phyloP scores from a whole-genome alignment of 2,329 filamentous ascomycete genomes.

The Basipetospora chlamydospora region DNA sequence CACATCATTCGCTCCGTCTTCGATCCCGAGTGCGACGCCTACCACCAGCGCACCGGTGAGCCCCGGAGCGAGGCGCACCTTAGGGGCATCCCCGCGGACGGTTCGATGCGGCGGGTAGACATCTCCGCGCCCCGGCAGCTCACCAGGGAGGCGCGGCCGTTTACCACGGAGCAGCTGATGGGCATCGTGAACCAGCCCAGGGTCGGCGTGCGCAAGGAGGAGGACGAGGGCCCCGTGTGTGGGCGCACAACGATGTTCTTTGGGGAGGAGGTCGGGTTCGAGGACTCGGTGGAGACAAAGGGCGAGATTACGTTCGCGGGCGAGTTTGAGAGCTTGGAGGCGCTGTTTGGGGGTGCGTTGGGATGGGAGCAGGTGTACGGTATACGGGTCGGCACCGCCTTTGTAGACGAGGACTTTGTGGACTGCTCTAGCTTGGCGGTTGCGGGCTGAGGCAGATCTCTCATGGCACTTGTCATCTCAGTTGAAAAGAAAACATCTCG shows the following conservation, averaged over 20 bases:
- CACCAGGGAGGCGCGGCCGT: neutral
- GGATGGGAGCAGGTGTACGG: neutral
- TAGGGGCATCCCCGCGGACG: neutral
- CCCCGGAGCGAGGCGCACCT: neutral
- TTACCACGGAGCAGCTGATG: neutral
- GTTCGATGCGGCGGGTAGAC: neutral
- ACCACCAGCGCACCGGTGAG: neutral
- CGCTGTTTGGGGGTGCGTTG: neutral
- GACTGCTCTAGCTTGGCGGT: neutral
- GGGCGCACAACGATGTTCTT: neutral
- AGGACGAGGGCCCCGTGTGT: neutral
- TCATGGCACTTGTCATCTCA: too few species aligned
- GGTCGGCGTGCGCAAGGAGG: neutral
- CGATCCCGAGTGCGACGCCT: conserved; percentile 1
- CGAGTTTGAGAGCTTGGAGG: neutral
- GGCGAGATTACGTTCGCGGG: neutral
- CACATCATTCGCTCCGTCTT: neutral
- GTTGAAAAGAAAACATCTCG: too few species aligned
- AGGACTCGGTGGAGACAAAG: neutral
- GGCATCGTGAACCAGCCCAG: neutral
- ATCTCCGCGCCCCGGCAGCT: neutral
- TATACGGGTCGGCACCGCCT: neutral
- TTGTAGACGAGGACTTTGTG: conserved; percentile 1
- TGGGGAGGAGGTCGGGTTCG: neutral
- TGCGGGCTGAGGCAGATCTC: too few species aligned